A percentile compares a stretch with the other conserved stretches of the same genome.
These are phyloP conservation scores for Blastocystis sp. DNA, from an alignment of 352 stramenopile species.

Conservation along the genomic window DNA sequence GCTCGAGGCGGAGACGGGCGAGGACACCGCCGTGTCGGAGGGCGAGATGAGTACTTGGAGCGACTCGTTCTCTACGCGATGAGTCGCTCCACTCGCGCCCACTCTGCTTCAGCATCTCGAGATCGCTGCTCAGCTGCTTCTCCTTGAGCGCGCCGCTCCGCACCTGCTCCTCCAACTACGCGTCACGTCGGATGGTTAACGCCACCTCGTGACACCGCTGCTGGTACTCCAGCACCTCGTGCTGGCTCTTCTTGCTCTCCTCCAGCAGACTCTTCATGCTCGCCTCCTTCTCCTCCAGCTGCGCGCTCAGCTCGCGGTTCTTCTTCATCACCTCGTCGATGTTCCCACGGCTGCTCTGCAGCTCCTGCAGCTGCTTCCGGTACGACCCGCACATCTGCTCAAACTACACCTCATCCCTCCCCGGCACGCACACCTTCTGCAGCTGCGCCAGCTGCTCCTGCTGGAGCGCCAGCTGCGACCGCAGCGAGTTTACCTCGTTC, in stretches of 20 bases:
- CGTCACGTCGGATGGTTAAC: background rate
- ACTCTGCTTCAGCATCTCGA: constrained; percentile 10
- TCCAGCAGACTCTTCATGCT: background rate
- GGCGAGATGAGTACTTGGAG: constrained; percentile 17
- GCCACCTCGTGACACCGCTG: background rate
- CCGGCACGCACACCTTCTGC: background rate
- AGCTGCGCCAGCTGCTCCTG: constrained; percentile 18
- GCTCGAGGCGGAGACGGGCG: background rate
- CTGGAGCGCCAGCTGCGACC: constrained; percentile 23
- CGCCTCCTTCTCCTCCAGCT: background rate
- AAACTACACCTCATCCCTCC: background rate
- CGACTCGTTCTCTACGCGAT: constrained; percentile 3
- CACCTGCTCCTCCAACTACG: background rate
- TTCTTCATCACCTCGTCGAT: background rate
- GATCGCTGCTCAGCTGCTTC: constrained; percentile 16
- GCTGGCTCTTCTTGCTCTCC: constrained; percentile 11
- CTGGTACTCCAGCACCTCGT: constrained; percentile 32
- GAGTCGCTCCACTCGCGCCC: background rate
- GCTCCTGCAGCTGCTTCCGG: constrained; percentile 39
- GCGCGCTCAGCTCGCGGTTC: background rate
- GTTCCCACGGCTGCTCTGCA: background rate
- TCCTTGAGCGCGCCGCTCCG: background rate
- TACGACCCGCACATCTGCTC: constrained; percentile 2
- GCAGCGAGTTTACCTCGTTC: background rate
- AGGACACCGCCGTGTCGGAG: background rate